These are phyloP conservation scores for Neurospora sp. DNA, from an alignment of 495 filamentous ascomycete species.

Conservation along the genomic window DNA sequence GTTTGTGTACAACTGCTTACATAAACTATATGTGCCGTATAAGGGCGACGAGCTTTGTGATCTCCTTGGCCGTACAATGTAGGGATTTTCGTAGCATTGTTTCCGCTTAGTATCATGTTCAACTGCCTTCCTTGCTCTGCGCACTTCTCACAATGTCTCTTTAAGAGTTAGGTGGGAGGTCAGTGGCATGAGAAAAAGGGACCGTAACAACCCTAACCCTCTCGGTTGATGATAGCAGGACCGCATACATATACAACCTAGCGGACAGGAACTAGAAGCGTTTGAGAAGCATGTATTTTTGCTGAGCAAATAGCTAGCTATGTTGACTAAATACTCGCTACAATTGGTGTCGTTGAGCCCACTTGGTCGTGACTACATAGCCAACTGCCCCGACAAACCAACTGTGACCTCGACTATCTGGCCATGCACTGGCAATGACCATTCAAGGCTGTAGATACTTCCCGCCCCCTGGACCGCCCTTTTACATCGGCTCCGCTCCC, in stretches of 20 bases:
- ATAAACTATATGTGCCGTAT: not conserved
- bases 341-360: slow-evolving; percentile 2
- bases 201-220: not conserved
- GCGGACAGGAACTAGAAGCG: not conserved
- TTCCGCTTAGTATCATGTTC: not conserved
- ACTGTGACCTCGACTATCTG: slow-evolving; percentile 4
- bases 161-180: not conserved
- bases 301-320: not conserved
- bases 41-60: not conserved
- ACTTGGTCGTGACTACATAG: slow-evolving; percentile 18
- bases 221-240: not conserved
- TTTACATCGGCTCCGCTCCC: not conserved
- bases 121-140: not conserved
- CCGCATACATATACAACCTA: not conserved
- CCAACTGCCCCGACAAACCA: slow-evolving; percentile 10
- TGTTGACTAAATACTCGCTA: not conserved
- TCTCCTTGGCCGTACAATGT: not conserved
- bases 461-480: not conserved
- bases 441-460: slow-evolving; percentile 5
- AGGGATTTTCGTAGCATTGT: not conserved
- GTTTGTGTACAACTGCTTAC: not conserved
- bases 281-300: not conserved
- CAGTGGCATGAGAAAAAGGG: not conserved
- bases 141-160: not conserved
- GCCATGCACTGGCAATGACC: slow-evolving; percentile 26